Conservation (phyloP, 352 stramenopile genomes). For the Pythium apleroticum region DNA sequence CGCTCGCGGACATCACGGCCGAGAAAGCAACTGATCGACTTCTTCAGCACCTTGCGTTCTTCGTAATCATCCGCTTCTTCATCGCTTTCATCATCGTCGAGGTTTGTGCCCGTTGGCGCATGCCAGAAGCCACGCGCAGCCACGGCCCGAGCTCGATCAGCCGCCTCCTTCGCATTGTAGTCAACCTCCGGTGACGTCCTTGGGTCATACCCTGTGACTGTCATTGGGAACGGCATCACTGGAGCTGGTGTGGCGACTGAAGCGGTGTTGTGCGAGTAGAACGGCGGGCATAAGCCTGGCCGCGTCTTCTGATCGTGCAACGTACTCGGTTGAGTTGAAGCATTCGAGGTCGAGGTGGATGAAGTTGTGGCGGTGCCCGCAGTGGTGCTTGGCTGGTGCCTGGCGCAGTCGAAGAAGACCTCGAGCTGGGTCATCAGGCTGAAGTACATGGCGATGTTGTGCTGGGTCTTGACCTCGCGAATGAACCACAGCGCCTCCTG, state of each 20-base stretch:
- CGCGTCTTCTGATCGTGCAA: background rate
- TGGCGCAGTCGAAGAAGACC: slow-evolving; percentile 53
- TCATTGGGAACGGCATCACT: slow-evolving; percentile 5
- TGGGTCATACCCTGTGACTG: background rate
- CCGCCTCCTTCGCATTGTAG: slow-evolving; percentile 9
- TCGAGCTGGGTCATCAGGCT: slow-evolving; percentile 72
- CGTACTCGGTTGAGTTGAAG: background rate
- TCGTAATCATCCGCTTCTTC: slow-evolving; percentile 40
- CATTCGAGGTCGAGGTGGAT: slow-evolving; percentile 2
- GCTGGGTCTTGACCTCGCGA: slow-evolving; percentile 52
- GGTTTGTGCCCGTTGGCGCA: slow-evolving; percentile 15
- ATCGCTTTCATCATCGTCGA: slow-evolving; percentile 32
- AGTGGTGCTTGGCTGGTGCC: slow-evolving; percentile 24
- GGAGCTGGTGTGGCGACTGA: background rate
- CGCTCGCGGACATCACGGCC: slow-evolving; percentile 48
- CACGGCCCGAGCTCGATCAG: slow-evolving; percentile 19
- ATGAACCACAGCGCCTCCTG: slow-evolving; percentile 52
- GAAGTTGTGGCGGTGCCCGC: slow-evolving; percentile 7
- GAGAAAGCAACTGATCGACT: slow-evolving; percentile 51
- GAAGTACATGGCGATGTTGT: slow-evolving; percentile 72
- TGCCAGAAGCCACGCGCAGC: slow-evolving; percentile 20
- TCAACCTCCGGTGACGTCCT: slow-evolving; percentile 5
- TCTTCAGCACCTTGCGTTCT: slow-evolving; percentile 52
- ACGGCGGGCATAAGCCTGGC: slow-evolving; percentile 13
- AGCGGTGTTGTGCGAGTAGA: slow-evolving; percentile 1